Evolutionary conservation across 371 early-diverging fungal genomes (phyloP), one percentile per base, ranked within the genome.

Genomic region (Syncephalastrum monosporum): DNA sequence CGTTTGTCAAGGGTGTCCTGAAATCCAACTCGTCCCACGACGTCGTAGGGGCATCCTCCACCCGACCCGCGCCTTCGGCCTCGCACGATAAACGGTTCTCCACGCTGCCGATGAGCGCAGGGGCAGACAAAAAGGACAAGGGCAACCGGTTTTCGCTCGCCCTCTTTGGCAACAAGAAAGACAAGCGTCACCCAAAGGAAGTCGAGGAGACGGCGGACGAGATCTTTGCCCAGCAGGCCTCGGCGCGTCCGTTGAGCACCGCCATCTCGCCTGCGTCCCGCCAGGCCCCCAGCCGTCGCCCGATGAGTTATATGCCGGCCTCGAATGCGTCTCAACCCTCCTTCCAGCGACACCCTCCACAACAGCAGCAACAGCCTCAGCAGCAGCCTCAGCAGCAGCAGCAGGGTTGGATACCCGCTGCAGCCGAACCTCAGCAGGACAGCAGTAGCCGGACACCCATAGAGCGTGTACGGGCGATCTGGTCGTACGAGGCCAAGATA

Each of bases 401-500:
- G 25, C 56, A 49, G 42, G 14, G 24, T 17, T 42, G 42, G 42
- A 33, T 33, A 14, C 10, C 48, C 29, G 45, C 50, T 38, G 56
- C 62, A 50, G 14, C 51, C 6, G 24, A 25, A 50, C 12, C 13
- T 7, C 33, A 50, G 17, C 42, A 50, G 52, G 50, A 23, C 12
- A 21, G 44, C 33, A 42, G 16, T 41, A 42, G 14, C 17, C 48
- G n/a, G 41, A 24, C 25, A 41, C 27, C 14, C 55, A 56, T 16
- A 33, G 46, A 38, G 17, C 56, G 19, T 13, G 57, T 46, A 29
- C 58, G 67, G 48, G 68, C 74, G 3, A 57, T 65, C 43, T 74
- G 74, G 74, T 50, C 61, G 24, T 74, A 68, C 51, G 60, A 65
- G 55, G 71, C 71, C 46, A 66, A 78, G 72, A 75, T 78, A 56